These are phyloP conservation scores for Yamadazyma diddensiae DNA, from an alignment of 1,139 yeast genomes.

Conservation along the genomic window DNA sequence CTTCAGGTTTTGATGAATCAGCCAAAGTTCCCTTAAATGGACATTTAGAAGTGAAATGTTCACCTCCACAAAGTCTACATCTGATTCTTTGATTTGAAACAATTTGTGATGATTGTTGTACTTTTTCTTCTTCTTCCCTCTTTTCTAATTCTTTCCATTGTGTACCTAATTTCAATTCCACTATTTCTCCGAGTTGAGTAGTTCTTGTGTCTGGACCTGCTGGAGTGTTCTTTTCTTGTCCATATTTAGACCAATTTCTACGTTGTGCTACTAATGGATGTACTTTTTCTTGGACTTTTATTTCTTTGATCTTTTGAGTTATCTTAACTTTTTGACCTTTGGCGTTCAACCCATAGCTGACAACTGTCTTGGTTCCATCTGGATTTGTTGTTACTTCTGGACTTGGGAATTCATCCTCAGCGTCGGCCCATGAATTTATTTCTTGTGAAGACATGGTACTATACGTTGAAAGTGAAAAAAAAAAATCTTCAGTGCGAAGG, in stretches of 20 bases:
- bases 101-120: slow-evolving; percentile 48
- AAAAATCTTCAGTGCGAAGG: slow-evolving; percentile 8
- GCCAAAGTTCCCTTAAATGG: slow-evolving; percentile 93
- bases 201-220: slow-evolving; percentile 88
- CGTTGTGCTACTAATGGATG: slow-evolving; percentile 73
- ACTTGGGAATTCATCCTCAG: slow-evolving; percentile 59
- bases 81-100: slow-evolving; percentile 49
- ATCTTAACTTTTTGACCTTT: slow-evolving; percentile 84
- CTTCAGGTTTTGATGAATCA: slow-evolving; percentile 28
- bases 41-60: slow-evolving; percentile 92
- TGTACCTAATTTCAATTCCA: slow-evolving; percentile 64
- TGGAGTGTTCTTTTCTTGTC: slow-evolving; percentile 71
- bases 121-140: slow-evolving; percentile 57
- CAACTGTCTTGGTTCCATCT: slow-evolving; percentile 88
- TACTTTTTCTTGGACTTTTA: slow-evolving; percentile 76
- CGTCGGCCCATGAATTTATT: slow-evolving; percentile 65
- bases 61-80: slow-evolving; percentile 94
- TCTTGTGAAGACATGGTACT: slow-evolving; percentile 36
- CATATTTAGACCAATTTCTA: slow-evolving; percentile 77
- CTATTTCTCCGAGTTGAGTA: slow-evolving; percentile 87
- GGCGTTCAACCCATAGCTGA: slow-evolving; percentile 71
- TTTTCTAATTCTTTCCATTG: slow-evolving; percentile 69
- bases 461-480: slow-evolving; percentile 3
- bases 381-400: slow-evolving; percentile 73
- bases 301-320: slow-evolving; percentile 79